Evolutionary conservation across 1,139 yeast species (phyloP), one percentile per base, ranked within the genome.

Genomic region (Yamadazyma mexicana): DNA sequence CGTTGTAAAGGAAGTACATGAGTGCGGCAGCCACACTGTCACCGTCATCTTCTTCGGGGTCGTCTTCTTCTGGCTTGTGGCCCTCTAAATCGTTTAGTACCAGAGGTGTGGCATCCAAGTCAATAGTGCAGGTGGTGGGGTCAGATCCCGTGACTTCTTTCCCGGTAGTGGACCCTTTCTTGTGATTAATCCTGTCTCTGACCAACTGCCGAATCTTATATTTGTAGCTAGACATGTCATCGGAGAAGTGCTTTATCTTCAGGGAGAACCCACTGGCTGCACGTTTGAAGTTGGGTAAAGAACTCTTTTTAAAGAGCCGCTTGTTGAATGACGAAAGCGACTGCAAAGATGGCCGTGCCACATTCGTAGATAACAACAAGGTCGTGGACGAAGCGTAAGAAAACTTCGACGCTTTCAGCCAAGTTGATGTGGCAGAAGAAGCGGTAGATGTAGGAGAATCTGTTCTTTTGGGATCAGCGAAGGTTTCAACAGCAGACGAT

Each of bases 1-100:
- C 35, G 7, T 33, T 14, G 7, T 33, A 15, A 23, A 33, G 10
- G n/a, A 25, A 25, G 17, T 33, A 33, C 20, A 25, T 25, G 18
- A 33, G 25, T 17, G 35, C 35, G 10, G 24, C 35, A 3, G 31
- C 18, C 18, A 28, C 31, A 3, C 20, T 8, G 12, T 28, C 17
- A 7, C 14, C 30, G 7, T n/a, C 20, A 6, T 15, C 20, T 7
- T 16, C 17, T 9, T 7, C 20, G 3, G 31, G 17, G 16, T 16
- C 31, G 4, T 28, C 6, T 28, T 28, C 31, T 5, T 5, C 9
- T 12, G n/a, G n/a, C n/a, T n/a, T n/a, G n/a, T n/a, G n/a, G n/a
- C 16, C 27, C n/a, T 24, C 27, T 7, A 20, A 11, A n/a, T n/a
- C n/a, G 5, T 24, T 7, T 26, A 12, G 29, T 26, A 12, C 4